These are phyloP conservation scores for Didymella exigua DNA, from an alignment of 2,329 filamentous ascomycete species.

Conservation along the genomic window DNA sequence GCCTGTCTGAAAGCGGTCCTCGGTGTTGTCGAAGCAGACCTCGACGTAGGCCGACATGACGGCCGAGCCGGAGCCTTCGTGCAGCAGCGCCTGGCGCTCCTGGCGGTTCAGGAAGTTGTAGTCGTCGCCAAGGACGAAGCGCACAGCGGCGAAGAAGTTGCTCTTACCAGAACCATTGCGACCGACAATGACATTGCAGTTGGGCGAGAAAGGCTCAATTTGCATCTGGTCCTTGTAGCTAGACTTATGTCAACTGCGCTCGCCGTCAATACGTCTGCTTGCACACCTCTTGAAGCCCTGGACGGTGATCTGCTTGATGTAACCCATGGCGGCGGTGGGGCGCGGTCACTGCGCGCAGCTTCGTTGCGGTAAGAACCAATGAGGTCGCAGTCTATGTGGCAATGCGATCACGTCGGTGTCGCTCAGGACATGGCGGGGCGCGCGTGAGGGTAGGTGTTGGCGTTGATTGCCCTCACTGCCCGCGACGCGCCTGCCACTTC, in stretches of 20 bases:
- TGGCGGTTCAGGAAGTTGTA: conserved; percentile 96
- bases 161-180: conserved; percentile 99
- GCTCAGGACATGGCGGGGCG: conserved; percentile 28
- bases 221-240: conserved; percentile 99
- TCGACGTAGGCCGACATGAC: conserved; percentile 99
- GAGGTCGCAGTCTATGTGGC: not conserved
- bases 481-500: conserved; percentile 26
- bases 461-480: conserved; percentile 17
- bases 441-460: conserved; percentile 13
- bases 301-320: conserved; percentile 99
- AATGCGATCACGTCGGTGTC: conserved; percentile 20
- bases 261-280: not conserved
- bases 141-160: conserved; percentile 99
- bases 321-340: conserved; percentile 50
- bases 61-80: conserved; percentile 95
- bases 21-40: conserved; percentile 97
- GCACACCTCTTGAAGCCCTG: conserved; percentile 97
- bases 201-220: conserved; percentile 96
- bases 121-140: conserved; percentile 96
- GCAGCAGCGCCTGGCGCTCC: conserved; percentile 92
- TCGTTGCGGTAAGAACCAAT: not conserved
- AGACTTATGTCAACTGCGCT: conserved; percentile 22
- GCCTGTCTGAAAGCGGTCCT: conserved; percentile 92
- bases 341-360: conserved; percentile 15
- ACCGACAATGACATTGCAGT: conserved; percentile 97